These are phyloP conservation scores for Borovskyia barvae DNA, from an alignment of 208 protist genomes.

Conservation along the genomic window DNA sequence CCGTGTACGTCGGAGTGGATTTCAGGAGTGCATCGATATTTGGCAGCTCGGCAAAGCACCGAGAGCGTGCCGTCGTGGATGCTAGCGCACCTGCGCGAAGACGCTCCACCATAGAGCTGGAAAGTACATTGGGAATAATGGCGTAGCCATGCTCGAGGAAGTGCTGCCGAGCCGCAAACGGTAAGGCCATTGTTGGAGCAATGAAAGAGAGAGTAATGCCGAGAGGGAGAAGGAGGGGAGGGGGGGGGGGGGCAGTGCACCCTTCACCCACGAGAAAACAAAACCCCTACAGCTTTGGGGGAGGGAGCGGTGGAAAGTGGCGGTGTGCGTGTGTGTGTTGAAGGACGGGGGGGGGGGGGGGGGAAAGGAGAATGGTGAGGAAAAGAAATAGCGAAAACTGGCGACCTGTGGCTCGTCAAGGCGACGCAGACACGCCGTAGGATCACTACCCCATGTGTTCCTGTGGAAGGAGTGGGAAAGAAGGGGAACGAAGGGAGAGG, in stretches of 20 bases:
- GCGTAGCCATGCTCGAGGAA: constrained; percentile 82
- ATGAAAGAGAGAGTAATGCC: not conserved
- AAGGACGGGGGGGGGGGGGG: too few species aligned
- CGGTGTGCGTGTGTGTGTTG: too few species aligned
- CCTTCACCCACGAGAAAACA: not conserved
- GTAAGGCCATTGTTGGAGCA: constrained; percentile 29
- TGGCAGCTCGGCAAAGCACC: constrained; percentile 63
- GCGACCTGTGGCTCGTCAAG: too few species aligned
- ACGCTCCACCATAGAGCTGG: constrained; percentile 21
- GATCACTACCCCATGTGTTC: too few species aligned
- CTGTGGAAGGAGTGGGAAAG: not conserved
- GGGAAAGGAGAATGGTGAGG: too few species aligned
- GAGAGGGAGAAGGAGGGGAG: not conserved
- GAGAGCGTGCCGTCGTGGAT: constrained; percentile 46
- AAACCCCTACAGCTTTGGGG: too few species aligned
- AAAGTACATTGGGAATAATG: constrained; percentile 55
- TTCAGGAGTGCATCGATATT: constrained; percentile 66
- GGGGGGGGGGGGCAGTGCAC: not conserved
- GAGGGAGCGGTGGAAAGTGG: too few species aligned
- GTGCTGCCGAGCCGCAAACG: constrained; percentile 58
- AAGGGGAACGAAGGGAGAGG: too few species aligned
- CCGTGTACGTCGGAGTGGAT: constrained; percentile 33
- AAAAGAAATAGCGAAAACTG: too few species aligned
- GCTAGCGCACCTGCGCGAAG: constrained; percentile 39
- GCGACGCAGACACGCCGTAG: too few species aligned